Evolutionary conservation across 2,329 filamentous ascomycete genomes (phyloP).

Genomic region (Cladosporium sp.): DNA sequence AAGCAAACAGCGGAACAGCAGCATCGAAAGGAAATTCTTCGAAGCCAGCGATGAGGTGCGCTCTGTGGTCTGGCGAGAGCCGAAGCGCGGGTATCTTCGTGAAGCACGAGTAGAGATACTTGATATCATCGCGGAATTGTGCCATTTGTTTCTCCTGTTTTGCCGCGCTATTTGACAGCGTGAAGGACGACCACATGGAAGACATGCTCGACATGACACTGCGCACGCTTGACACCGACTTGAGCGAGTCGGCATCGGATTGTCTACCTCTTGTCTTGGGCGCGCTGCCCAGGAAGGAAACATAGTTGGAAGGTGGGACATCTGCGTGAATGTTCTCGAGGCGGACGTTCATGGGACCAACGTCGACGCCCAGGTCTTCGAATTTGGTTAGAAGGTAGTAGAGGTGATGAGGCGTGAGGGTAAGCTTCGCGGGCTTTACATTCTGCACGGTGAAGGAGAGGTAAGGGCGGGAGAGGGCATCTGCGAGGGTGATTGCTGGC

Average conservation of each 20-base stretch:
- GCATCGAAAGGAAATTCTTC: slow-evolving; percentile 99
- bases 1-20: slow-evolving; percentile 90
- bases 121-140: slow-evolving; percentile 79
- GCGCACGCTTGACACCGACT: slow-evolving; percentile 92
- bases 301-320: slow-evolving; percentile 82
- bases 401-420: slow-evolving; percentile 90
- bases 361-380: slow-evolving; percentile 83
- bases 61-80: slow-evolving; percentile 88
- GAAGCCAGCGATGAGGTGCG: slow-evolving; percentile 83
- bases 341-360: slow-evolving; percentile 94
- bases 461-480: slow-evolving; percentile 76
- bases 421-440: slow-evolving; percentile 85
- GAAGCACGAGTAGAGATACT: slow-evolving; percentile 96
- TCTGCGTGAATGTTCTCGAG: slow-evolving; percentile 92
- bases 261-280: slow-evolving; percentile 74
- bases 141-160: slow-evolving; percentile 88
- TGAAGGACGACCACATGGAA: slow-evolving; percentile 83
- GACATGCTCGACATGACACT: slow-evolving; percentile 98
- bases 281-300: slow-evolving; percentile 85
- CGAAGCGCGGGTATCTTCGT: slow-evolving; percentile 94
- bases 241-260: slow-evolving; percentile 84
- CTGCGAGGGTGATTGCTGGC: slow-evolving; percentile 69
- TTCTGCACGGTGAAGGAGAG: slow-evolving; percentile 80
- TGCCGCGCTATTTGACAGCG: slow-evolving; percentile 74
- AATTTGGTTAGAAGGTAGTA: slow-evolving; percentile 96